phyloP scores from a whole-genome alignment of 768 basidiomycete genomes.

The Rhizopogon vesiculosus region DNA sequence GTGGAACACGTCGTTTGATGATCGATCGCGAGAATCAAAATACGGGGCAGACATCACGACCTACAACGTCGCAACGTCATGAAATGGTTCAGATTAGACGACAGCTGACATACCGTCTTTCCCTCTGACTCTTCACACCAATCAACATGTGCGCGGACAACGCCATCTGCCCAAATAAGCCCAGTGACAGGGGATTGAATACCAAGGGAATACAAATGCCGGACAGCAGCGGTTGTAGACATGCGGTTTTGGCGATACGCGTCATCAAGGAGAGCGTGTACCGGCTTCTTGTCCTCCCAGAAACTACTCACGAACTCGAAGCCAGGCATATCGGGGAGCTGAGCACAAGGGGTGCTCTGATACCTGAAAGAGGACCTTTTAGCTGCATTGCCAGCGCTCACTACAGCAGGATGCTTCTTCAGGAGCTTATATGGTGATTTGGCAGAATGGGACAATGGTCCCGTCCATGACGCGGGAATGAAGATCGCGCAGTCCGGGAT shows the following conservation, averaged over 20 bases:
- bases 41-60: conserved; percentile 48
- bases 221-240: conserved; percentile 43
- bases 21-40: conserved; percentile 17
- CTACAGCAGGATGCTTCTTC: conserved; percentile 33
- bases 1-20: conserved; percentile 29
- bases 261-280: conserved; percentile 42
- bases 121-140: conserved; percentile 39
- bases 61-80: conserved; percentile 21
- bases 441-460: conserved; percentile 36
- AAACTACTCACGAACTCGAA: conserved; percentile 53
- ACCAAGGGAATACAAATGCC: conserved; percentile 45
- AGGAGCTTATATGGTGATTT: conserved; percentile 46
- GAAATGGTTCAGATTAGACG: not conserved
- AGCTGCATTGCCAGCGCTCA: conserved; percentile 31
- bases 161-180: conserved; percentile 48
- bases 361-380: conserved; percentile 45
- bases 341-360: conserved; percentile 46
- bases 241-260: conserved; percentile 59
- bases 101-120: conserved; percentile 28
- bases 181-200: conserved; percentile 47
- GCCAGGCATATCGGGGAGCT: conserved; percentile 39
- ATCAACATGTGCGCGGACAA: conserved; percentile 50
- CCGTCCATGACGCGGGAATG: conserved; percentile 34
- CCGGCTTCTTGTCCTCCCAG: conserved; percentile 60
- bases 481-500: conserved; percentile 49